These are phyloP conservation scores for Cucumis melo DNA, from an alignment of 306 rosid genomes.

Conservation along the genomic window DNA sequence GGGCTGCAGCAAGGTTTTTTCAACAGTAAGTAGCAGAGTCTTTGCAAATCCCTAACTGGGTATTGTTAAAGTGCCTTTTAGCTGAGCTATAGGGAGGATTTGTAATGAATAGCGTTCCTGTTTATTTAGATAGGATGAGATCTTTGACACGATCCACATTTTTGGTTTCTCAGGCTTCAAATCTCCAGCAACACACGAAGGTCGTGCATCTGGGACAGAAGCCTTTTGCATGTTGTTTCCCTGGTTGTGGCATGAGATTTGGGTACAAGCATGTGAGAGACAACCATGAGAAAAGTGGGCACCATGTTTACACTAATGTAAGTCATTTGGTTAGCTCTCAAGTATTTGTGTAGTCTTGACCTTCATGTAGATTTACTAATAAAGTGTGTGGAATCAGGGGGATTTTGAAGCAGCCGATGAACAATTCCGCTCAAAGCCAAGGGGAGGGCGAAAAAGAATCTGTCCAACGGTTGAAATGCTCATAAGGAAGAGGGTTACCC, in stretches of 20 bases:
- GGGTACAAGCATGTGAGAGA: constrained; percentile 86
- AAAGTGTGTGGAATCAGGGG: constrained; percentile 29
- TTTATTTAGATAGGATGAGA: neutral
- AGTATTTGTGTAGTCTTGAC: neutral
- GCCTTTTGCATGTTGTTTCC: constrained; percentile 54
- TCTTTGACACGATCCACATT: neutral
- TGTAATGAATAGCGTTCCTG: neutral
- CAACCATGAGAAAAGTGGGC: constrained; percentile 51
- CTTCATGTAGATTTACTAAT: neutral
- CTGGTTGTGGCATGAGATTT: constrained; percentile 78
- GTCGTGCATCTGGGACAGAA: constrained; percentile 51
- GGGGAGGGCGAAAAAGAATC: constrained; percentile 70
- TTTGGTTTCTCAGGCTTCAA: constrained; percentile 39
- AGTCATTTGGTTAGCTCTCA: constrained; percentile 8
- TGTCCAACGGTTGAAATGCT: constrained; percentile 60
- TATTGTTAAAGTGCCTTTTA: neutral
- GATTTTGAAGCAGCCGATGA: constrained; percentile 67
- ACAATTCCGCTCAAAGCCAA: constrained; percentile 54
- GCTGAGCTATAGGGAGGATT: neutral
- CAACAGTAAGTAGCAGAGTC: constrained; percentile 34
- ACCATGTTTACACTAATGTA: constrained; percentile 47
- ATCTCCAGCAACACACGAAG: constrained; percentile 56
- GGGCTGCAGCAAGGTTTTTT: constrained; percentile 42
- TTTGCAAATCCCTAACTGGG: neutral
- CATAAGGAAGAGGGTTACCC: constrained; percentile 58